phyloP scores from a whole-genome alignment of 352 stramenopile genomes.

The Globisporangium alternatum region DNA sequence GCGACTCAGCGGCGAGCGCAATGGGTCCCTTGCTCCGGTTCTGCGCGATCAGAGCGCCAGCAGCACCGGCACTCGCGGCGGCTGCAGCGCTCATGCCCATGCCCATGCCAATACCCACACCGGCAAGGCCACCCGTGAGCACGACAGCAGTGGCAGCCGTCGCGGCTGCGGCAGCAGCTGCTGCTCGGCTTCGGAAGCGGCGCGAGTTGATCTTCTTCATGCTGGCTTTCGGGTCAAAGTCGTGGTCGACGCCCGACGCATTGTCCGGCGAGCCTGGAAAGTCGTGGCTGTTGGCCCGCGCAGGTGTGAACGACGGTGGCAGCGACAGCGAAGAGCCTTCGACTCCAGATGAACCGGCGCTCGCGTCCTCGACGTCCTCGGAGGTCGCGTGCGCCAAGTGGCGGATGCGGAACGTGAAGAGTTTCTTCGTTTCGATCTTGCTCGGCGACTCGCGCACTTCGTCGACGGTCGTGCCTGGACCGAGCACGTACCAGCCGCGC shows the following conservation, averaged over 20 bases:
- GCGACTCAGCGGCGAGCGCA: conserved; percentile 72
- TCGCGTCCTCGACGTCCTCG: conserved; percentile 21
- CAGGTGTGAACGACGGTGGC: conserved; percentile 19
- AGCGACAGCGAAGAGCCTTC: conserved; percentile 33
- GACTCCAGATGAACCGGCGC: conserved; percentile 15
- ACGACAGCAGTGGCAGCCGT: conserved; percentile 78
- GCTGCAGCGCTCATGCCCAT: conserved; percentile 81
- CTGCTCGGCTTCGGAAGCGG: conserved; percentile 61
- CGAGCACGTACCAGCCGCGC: conserved; percentile 77
- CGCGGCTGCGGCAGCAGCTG: conserved; percentile 61
- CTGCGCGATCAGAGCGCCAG: conserved; percentile 69
- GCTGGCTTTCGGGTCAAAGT: conserved; percentile 41
- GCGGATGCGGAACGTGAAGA: conserved; percentile 82
- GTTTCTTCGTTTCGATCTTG: conserved; percentile 85
- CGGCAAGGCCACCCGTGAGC: conserved; percentile 71
- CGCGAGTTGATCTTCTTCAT: conserved; percentile 50
- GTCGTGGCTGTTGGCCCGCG: conserved; percentile 17
- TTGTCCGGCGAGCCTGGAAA: conserved; percentile 26
- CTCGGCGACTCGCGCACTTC: conserved; percentile 82
- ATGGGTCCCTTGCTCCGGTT: conserved; percentile 69
- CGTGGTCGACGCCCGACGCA: conserved; percentile 18
- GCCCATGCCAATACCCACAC: conserved; percentile 73
- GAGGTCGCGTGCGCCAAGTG: conserved; percentile 46
- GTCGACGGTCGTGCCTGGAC: conserved; percentile 76
- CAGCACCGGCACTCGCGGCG: conserved; percentile 67